Evolutionary conservation across 306 rosid species (phyloP), one percentile per base, ranked within the genome.

Genomic region (Lathyrus tuberosus): DNA sequence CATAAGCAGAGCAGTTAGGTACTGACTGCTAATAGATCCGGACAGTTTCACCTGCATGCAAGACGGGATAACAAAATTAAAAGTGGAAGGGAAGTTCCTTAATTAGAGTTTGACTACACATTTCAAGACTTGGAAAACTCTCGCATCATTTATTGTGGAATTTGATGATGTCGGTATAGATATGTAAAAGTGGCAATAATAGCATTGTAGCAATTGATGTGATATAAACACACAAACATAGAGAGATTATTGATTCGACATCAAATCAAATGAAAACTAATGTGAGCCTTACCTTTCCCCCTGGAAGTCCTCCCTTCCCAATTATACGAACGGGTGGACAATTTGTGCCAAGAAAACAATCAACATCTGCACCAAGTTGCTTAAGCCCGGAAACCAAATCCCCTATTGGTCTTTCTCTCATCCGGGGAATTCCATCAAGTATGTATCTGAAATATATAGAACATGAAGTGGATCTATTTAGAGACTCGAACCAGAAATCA

Each of bases 341-440:
- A 54, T 89, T 84, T 62, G 99, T 95, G 78, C 99, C 99, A 10
- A 86, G 99, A 69, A 47, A 83, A 77, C 99, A 95, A 71, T 95
- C 97, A 60, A 76, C 93, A 65, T 95, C 90, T 0, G 91, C 99
- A 42, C 99, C 99, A 68, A 95, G 99, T 89, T 95, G 99, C 82
- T 86, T 83, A 49, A 95, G 95, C 86, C 96, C 99, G 70, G 65
- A 62, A 38, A 95, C 99, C 88, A 95, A 86, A 77, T 95, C 99
- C 14, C 91, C 99, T 47, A 95, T 95, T 5, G 99, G 99, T 17
- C 99, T 86, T 87, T 95, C 99, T 84, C 99, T 95, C 99, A 95
- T 95, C 76, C 99, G 91, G 7, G 99, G 97, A 5, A 91, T 96
- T 67, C 99, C 99, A 72, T 95, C 99, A 69, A 95, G 99, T 69